These are phyloP conservation scores for Verticillium nonalfalfae DNA, from an alignment of 2,329 filamentous ascomycete species.

Conservation along the genomic window DNA sequence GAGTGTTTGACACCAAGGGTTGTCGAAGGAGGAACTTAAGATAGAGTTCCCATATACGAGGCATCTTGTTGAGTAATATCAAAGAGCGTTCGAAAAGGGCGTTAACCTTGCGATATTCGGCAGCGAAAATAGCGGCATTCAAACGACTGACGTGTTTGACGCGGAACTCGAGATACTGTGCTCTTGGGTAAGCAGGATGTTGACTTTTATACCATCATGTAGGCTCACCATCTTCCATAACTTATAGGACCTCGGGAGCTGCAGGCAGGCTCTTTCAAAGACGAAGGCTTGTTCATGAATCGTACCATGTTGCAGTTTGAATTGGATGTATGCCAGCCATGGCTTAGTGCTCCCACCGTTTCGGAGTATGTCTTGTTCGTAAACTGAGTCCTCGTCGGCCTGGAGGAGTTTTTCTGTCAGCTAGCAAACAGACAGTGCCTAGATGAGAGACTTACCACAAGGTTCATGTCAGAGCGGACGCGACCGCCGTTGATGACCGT, in stretches of 20 bases:
- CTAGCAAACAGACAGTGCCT: neutral
- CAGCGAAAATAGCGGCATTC: constrained; percentile 72
- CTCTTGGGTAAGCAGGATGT: no score
- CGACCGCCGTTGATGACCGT: constrained; percentile 25
- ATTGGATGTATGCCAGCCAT: constrained; percentile 90
- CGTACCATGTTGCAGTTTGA: constrained; percentile 82
- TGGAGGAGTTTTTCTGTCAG: constrained; percentile 24
- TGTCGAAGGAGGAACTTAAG: constrained; percentile 84
- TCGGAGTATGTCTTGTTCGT: constrained; percentile 91
- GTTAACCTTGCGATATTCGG: constrained; percentile 91
- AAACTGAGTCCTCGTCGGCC: constrained; percentile 84
- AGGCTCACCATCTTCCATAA: constrained; percentile 82
- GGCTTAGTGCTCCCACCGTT: constrained; percentile 82
- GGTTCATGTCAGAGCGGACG: constrained; percentile 39
- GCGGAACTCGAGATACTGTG: constrained; percentile 77
- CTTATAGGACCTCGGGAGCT: constrained; percentile 93
- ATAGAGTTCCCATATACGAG: constrained; percentile 97
- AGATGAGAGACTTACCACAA: constrained; percentile 32
- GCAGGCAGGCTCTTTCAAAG: constrained; percentile 84
- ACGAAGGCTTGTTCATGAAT: constrained; percentile 78
- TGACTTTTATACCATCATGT: neutral
- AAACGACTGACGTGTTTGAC: constrained; percentile 74
- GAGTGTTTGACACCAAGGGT: constrained; percentile 81
- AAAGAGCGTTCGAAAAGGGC: constrained; percentile 87
- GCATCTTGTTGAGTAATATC: constrained; percentile 97